phyloP scores from a whole-genome alignment of 2,329 filamentous ascomycete genomes.

The Curvularia verruculosa region DNA sequence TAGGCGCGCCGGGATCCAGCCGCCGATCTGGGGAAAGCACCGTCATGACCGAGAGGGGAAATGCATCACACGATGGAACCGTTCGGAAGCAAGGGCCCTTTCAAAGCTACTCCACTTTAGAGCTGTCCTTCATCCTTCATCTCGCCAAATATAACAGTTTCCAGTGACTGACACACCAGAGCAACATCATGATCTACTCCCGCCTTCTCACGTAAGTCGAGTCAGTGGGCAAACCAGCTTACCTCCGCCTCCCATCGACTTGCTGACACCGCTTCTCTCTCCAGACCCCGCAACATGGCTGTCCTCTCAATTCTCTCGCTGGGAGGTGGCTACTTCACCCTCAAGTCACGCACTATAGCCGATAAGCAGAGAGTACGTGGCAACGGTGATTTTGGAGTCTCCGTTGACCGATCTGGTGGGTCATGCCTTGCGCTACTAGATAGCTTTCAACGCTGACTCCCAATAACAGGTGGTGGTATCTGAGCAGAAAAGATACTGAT shows the following conservation, averaged over 20 bases:
- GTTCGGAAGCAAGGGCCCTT: neutral
- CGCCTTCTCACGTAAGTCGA: constrained; percentile 40
- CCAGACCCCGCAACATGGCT: constrained; percentile 42
- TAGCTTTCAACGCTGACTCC: constrained; percentile 3
- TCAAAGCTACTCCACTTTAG: constrained; percentile 6
- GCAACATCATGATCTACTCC: constrained; percentile 36
- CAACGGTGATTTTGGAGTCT: constrained; percentile 45
- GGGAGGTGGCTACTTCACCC: constrained; percentile 40
- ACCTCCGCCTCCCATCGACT: constrained; percentile 11
- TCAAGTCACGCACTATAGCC: constrained; percentile 40
- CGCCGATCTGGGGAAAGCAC: constrained; percentile 27
- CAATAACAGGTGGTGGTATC: constrained; percentile 13
- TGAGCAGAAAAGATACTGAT: neutral
- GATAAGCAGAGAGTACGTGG: constrained; percentile 37
- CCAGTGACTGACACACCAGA: neutral
- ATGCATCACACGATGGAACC: constrained; percentile 29
- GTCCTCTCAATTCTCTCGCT: constrained; percentile 41
- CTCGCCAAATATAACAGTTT: neutral
- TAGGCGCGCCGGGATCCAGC: constrained; percentile 9
- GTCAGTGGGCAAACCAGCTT: neutral
- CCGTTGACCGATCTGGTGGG: constrained; percentile 45
- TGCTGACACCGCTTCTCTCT: constrained; percentile 18
- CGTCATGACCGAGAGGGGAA: constrained; percentile 26
- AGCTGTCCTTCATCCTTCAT: neutral
- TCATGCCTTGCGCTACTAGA: neutral